These are phyloP conservation scores for Gigaspora rosea DNA, from an alignment of 192 early-diverging fungal genomes.

Conservation along the genomic window DNA sequence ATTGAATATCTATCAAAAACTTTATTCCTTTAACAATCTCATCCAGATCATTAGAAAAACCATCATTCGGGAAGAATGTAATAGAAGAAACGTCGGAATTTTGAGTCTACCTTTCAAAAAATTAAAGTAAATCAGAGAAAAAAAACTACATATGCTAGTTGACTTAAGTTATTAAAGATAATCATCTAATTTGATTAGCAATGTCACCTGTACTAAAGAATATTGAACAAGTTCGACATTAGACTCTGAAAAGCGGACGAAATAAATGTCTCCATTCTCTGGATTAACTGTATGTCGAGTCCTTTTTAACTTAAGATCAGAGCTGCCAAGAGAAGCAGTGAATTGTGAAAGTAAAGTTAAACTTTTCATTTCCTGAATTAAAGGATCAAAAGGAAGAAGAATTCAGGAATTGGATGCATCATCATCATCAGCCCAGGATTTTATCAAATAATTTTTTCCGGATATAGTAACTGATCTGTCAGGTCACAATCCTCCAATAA, in stretches of 20 bases:
- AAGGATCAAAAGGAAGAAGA: too few relatives aligned
- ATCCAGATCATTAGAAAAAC: not conserved
- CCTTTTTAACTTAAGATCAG: not conserved
- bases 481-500: too few relatives aligned
- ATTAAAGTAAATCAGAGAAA: not conserved
- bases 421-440: too few relatives aligned
- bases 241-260: not conserved
- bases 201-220: not conserved
- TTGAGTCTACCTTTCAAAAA: not conserved
- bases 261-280: not conserved
- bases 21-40: constrained; percentile 49
- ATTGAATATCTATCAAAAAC: constrained; percentile 57
- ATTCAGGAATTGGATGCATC: too few relatives aligned
- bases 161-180: not conserved
- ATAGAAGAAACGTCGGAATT: not conserved
- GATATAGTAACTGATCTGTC: too few relatives aligned
- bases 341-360: constrained; percentile 19
- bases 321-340: not conserved
- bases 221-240: not conserved
- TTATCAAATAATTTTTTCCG: too few relatives aligned
- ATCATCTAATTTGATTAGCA: not conserved
- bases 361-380: not conserved
- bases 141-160: not conserved
- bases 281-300: not conserved
- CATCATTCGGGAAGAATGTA: not conserved